A percentile compares a stretch with the other conserved stretches of the same genome.
These are phyloP conservation scores for Ustilago bromivora DNA, from an alignment of 1,284 basidiomycete genomes.

Conservation along the genomic window DNA sequence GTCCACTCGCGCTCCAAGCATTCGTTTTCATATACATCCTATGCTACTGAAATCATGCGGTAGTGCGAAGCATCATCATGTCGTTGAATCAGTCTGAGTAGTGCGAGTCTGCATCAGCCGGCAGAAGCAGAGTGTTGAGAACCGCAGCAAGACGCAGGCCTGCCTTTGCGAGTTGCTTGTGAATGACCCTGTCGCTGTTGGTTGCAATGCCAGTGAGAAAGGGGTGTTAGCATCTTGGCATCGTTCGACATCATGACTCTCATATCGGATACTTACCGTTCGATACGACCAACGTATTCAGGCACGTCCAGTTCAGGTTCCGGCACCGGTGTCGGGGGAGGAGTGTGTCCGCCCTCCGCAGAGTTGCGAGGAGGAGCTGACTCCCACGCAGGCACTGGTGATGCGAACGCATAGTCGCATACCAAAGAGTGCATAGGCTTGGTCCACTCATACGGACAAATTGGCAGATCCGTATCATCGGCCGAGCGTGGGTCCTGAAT, in stretches of 20 bases:
- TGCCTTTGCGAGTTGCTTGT: constrained; percentile 82
- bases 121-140: constrained; percentile 75
- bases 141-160: constrained; percentile 84
- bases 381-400: constrained; percentile 70
- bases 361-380: constrained; percentile 6
- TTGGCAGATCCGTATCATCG: constrained; percentile 70
- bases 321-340: constrained; percentile 19
- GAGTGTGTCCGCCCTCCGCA: not conserved
- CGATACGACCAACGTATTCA: constrained; percentile 76
- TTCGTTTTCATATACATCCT: not conserved
- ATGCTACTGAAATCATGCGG: not conserved
- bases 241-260: not conserved
- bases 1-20: not conserved
- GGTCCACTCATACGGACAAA: constrained; percentile 78
- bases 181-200: constrained; percentile 77
- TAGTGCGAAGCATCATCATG: not conserved
- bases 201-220: not conserved
- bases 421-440: constrained; percentile 59
- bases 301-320: constrained; percentile 85
- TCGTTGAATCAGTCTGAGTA: not conserved
- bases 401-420: constrained; percentile 76
- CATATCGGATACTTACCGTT: constrained; percentile 25
- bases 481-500: constrained; percentile 23
- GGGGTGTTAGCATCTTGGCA: not conserved
- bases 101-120: constrained; percentile 6